phyloP scores from a whole-genome alignment of 164 flowering plant species.

The Chimonanthus salicifolius region DNA sequence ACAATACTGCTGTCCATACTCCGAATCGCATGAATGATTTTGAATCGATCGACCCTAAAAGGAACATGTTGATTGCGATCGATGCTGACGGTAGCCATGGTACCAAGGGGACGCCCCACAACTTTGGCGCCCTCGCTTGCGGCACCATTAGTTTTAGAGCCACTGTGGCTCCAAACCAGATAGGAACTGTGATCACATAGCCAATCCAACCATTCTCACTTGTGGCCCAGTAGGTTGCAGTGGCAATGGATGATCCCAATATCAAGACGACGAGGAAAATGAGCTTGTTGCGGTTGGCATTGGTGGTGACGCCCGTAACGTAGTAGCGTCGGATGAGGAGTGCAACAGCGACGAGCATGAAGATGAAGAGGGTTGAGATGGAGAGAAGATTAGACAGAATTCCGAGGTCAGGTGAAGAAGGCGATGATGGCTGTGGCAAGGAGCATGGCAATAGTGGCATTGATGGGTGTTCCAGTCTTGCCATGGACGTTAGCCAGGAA shows the following conservation, averaged over 20 bases:
- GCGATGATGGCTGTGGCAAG: slow-evolving; percentile 35
- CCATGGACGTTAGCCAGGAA: slow-evolving; percentile 42
- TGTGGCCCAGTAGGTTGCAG: slow-evolving; percentile 30
- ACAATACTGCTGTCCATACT: slow-evolving; percentile 33
- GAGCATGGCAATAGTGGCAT: slow-evolving; percentile 49
- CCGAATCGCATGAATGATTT: slow-evolving; percentile 48
- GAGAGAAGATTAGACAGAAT: slow-evolving; percentile 50
- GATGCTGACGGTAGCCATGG: slow-evolving; percentile 59
- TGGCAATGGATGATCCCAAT: slow-evolving; percentile 33
- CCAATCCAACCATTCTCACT: slow-evolving; percentile 40
- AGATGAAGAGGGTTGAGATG: slow-evolving; percentile 56
- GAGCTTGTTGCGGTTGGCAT: slow-evolving; percentile 29
- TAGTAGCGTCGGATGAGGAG: slow-evolving; percentile 55
- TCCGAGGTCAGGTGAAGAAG: slow-evolving; percentile 44
- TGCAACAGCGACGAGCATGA: slow-evolving; percentile 46
- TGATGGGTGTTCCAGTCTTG: slow-evolving; percentile 47
- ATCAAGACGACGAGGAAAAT: slow-evolving; percentile 29
- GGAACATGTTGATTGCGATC: slow-evolving; percentile 46
- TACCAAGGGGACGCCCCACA: slow-evolving; percentile 60
- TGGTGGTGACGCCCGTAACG: slow-evolving; percentile 30
- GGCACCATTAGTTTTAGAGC: slow-evolving; percentile 30
- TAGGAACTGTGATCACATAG: slow-evolving; percentile 21
- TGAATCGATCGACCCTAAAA: slow-evolving; percentile 50
- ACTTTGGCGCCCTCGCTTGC: slow-evolving; percentile 38
- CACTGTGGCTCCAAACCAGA: slow-evolving; percentile 45